phyloP scores from a whole-genome alignment of 805 yeast genomes.

The Yamadazyma paraphyllophila region DNA sequence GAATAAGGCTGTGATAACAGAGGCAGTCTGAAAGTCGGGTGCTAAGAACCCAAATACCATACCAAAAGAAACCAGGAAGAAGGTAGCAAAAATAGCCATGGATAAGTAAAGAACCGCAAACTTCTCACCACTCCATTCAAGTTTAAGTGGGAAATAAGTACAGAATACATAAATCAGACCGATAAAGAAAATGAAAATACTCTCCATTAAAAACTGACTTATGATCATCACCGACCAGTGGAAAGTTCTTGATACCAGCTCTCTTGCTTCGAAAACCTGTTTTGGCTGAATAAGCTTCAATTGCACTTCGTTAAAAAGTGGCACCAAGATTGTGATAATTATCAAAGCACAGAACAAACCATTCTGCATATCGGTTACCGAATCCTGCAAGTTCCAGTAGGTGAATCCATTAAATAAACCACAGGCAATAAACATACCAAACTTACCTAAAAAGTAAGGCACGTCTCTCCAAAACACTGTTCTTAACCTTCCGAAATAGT shows the following conservation, averaged over 20 bases:
- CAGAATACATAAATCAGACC: slow-evolving; percentile 39
- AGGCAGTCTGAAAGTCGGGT: slow-evolving; percentile 30
- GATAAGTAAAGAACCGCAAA: slow-evolving; percentile 35
- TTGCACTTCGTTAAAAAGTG: slow-evolving; percentile 37
- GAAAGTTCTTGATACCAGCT: slow-evolving; percentile 42
- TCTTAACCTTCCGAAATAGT: slow-evolving; percentile 52
- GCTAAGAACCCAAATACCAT: slow-evolving; percentile 30
- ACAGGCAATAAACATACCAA: slow-evolving; percentile 49
- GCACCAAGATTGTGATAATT: slow-evolving; percentile 33
- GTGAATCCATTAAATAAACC: slow-evolving; percentile 70
- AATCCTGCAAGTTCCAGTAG: slow-evolving; percentile 58
- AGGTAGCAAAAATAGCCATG: slow-evolving; percentile 21
- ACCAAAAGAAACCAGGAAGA: slow-evolving; percentile 29
- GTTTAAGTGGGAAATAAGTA: slow-evolving; percentile 62
- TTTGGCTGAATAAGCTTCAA: slow-evolving; percentile 41
- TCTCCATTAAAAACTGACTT: slow-evolving; percentile 44
- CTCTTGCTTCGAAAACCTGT: slow-evolving; percentile 45
- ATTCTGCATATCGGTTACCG: slow-evolving; percentile 61
- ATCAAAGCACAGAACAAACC: slow-evolving; percentile 52
- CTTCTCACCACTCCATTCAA: slow-evolving; percentile 47
- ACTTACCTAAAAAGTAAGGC: slow-evolving; percentile 44
- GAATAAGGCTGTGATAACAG: slow-evolving; percentile 26
- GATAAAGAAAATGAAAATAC: slow-evolving; percentile 43
- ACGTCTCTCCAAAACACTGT: slow-evolving; percentile 50
- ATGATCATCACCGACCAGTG: slow-evolving; percentile 42